These are phyloP conservation scores for Aspergillus sp. DNA, from an alignment of 2,329 filamentous ascomycete genomes.

Conservation along the genomic window DNA sequence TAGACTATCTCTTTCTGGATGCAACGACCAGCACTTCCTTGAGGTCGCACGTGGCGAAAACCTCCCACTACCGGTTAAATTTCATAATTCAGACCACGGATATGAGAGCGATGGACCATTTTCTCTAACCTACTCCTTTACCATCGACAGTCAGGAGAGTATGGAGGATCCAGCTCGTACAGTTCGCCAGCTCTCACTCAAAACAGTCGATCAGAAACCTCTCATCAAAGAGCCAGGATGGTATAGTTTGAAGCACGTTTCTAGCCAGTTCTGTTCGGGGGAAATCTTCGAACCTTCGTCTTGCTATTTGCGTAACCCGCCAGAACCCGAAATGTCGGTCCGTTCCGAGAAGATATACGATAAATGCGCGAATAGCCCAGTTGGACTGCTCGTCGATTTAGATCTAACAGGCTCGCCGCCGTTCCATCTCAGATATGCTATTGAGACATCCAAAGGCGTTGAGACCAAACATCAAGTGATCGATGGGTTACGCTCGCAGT, in stretches of 20 bases:
- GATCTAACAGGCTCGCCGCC: slow-evolving; percentile 91
- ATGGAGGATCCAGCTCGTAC: slow-evolving; percentile 59
- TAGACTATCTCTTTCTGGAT: slow-evolving; percentile 67
- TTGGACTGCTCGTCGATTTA: slow-evolving; percentile 83
- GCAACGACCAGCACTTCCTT: slow-evolving; percentile 76
- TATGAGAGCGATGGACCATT: slow-evolving; percentile 65
- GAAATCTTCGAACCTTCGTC: slow-evolving; percentile 91
- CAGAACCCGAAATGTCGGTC: slow-evolving; percentile 76
- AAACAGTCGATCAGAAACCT: slow-evolving; percentile 63
- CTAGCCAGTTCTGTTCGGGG: slow-evolving; percentile 78
- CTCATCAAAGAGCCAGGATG: slow-evolving; percentile 75
- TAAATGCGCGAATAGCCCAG: slow-evolving; percentile 90
- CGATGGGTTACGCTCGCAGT: slow-evolving; percentile 73
- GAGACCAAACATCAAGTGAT: slow-evolving; percentile 58
- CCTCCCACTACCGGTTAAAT: slow-evolving; percentile 69
- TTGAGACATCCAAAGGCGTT: slow-evolving; percentile 61
- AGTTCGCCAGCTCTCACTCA: slow-evolving; percentile 56
- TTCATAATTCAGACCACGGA: slow-evolving; percentile 61
- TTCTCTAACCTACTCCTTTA: slow-evolving; percentile 78
- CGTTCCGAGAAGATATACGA: slow-evolving; percentile 81
- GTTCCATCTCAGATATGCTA: slow-evolving; percentile 77
- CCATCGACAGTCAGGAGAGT: slow-evolving; percentile 71
- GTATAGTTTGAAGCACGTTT: slow-evolving; percentile 79
- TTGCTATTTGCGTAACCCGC: slow-evolving; percentile 88
- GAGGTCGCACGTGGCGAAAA: slow-evolving; percentile 76